A percentile compares a stretch with the other conserved stretches of the same genome.
Evolutionary conservation across 306 rosid genomes (phyloP).

Genomic region (Vigna mungo): DNA sequence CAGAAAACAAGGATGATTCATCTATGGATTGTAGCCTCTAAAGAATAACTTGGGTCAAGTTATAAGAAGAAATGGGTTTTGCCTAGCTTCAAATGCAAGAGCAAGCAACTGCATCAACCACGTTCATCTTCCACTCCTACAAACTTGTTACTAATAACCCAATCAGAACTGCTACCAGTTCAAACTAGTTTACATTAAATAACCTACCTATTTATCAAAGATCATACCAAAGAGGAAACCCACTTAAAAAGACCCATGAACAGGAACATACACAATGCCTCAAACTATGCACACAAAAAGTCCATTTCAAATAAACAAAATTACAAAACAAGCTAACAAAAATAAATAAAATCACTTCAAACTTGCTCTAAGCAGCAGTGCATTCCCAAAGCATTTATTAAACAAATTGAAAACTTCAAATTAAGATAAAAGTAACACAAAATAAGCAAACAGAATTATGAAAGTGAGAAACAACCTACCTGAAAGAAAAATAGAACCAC

Average conservation of each 20-base stretch:
- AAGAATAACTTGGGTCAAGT: conserved; percentile 16
- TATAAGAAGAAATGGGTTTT: background rate
- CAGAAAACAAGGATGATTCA: conserved; percentile 25
- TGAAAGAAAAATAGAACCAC: conserved; percentile 3
- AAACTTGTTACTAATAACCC: background rate
- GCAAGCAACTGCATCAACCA: background rate
- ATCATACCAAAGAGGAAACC: background rate
- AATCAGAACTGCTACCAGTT: background rate
- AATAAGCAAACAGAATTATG: background rate
- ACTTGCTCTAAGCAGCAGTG: background rate
- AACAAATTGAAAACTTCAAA: background rate
- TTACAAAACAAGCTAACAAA: background rate
- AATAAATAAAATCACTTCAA: background rate
- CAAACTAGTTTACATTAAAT: background rate
- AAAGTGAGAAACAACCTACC: background rate
- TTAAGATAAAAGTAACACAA: background rate
- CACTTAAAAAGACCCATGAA: background rate
- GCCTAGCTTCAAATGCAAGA: background rate
- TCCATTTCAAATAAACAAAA: conserved; percentile 1
- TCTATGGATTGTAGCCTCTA: conserved; percentile 1
- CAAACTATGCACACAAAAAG: conserved; percentile 7
- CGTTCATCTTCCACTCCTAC: background rate
- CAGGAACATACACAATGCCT: background rate
- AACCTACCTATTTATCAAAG: conserved; percentile 8
- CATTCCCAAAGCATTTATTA: background rate